Evolutionary conservation across 2,329 filamentous ascomycete genomes (phyloP), one percentile per base, ranked within the genome.

Genomic region (Trichoderma semiorbis): DNA sequence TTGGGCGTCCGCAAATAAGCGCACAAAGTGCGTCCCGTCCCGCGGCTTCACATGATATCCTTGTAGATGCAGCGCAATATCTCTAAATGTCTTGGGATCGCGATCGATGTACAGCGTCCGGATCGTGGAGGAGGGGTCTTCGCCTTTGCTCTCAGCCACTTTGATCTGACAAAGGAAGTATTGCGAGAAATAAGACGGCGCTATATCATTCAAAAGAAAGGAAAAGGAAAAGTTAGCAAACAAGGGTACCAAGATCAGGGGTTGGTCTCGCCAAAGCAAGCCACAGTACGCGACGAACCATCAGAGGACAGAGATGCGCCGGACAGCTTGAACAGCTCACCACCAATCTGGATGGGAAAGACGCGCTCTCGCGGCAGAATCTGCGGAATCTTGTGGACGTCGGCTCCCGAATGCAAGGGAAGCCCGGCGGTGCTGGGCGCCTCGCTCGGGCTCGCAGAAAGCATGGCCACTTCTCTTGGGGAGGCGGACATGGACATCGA

Each of bases 71-170:
- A 95, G 86, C 47, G 92, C 92, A 74, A 98, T 98, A 78, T 98
- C 94, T 77, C 87, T 88, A 80, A 98, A 98, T 0, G 94, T 98
- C 16, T 86, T 86, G 0, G 95, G 95, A 81, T 98, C 95, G 73
- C 95, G 92, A 81, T 98, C 95, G 78, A 98, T 98, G 82, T 98
- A 98, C 7, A 98, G 86, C 0, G 95, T 97, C 75, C 92, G 90
- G 72, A 97, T 84, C 61, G 83, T 81, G 6, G 78, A 75, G 50
- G 78, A 80, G 6, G 82, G 72, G 70, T 88, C 86, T 69, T 89
- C 86, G 72, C 88, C 88, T 70, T 87, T 86, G 61, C 88, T 85
- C 72, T 90, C 87, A 63, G 88, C 91, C 75, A 85, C 83, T 71
- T 88, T 87, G 53, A 98, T 82, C 82, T 98, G 95, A 77, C 93